These are phyloP conservation scores for Hanseniaspora occidentalis DNA, from an alignment of 805 yeast genomes.

Conservation along the genomic window DNA sequence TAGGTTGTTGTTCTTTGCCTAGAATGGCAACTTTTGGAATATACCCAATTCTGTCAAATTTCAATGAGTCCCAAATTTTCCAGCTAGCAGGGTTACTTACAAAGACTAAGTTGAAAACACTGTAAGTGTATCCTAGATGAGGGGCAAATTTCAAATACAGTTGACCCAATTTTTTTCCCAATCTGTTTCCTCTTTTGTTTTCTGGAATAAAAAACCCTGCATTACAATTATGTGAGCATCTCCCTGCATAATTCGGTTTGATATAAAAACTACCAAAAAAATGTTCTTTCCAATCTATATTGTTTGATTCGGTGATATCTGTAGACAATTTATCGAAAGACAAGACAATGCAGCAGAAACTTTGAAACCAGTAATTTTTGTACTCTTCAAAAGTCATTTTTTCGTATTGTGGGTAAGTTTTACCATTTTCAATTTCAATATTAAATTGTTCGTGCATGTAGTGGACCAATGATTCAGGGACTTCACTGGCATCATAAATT, in stretches of 20 bases:
- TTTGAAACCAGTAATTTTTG: slow-evolving; percentile 50
- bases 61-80: slow-evolving; percentile 71
- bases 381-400: slow-evolving; percentile 37
- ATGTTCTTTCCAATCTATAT: slow-evolving; percentile 27
- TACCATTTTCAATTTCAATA: slow-evolving; percentile 55
- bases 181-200: slow-evolving; percentile 45
- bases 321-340: slow-evolving; percentile 14
- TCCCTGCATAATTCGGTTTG: slow-evolving; percentile 77
- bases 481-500: slow-evolving; percentile 31
- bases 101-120: slow-evolving; percentile 81
- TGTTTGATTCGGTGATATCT: slow-evolving; percentile 15
- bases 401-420: slow-evolving; percentile 55
- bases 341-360: slow-evolving; percentile 53
- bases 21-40: slow-evolving; percentile 68
- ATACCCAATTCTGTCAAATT: slow-evolving; percentile 68
- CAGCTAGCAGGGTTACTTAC: slow-evolving; percentile 66
- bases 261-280: slow-evolving; percentile 68
- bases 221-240: slow-evolving; percentile 79
- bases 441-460: slow-evolving; percentile 44
- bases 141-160: slow-evolving; percentile 66
- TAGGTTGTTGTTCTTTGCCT: slow-evolving; percentile 46
- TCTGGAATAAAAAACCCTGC: slow-evolving; percentile 71
- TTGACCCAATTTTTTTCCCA: slow-evolving; percentile 61
- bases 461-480: slow-evolving; percentile 40
- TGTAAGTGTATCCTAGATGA: slow-evolving; percentile 61